Base-by-base conservation (phyloP, 1,284 basidiomycete genomes). In the Pyrrhoderma lamaoense region DNA sequence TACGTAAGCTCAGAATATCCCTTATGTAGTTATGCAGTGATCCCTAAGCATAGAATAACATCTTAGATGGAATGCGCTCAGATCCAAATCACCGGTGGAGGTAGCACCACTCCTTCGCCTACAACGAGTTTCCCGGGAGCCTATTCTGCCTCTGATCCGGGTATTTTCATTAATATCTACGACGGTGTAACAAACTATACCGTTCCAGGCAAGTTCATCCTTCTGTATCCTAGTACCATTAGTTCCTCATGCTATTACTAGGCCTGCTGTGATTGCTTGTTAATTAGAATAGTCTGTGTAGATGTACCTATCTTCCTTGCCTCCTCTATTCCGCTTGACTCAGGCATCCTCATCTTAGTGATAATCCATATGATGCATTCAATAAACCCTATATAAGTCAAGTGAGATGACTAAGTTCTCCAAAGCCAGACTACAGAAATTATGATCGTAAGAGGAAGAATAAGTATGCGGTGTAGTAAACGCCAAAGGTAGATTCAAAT, bases 81-180 rank as follows among this genome's bases (percentile, higher is more conserved):
- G 57, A 59, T 77, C 46, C 58, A 71, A 47, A 70, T 77, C 49
- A 75, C 72, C 18, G 74, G 74, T 14, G 74, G 75, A 2, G 74
- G 74, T 21, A 71, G 59, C 54, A 64, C 68, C 2, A 31, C 11
- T 31, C 61, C 61, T 21, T 74, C 74, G 4, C 66, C 71, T 7
- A 75, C 72, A 13, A 73, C 75, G 35, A 71, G 65, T 59, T 75
- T 77, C 70, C 73, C 73, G 3, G 74, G 75, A 42, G 71, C 72
- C 0, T 75, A 75, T 62, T 56, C 57, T 18, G 62, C 68, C 67
- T 51, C 55, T 59, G 54, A 52, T 27, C 49, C 42, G 18, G 51
- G 48, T 16, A 70, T 74, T 60, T 71, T 59, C 27, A 64, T 71
- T 60, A 70, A 74, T 62, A 70, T 75, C 57, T 75, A 74, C 61